Conservation (phyloP, 805 yeast genomes). For the Starmerella stellata region DNA sequence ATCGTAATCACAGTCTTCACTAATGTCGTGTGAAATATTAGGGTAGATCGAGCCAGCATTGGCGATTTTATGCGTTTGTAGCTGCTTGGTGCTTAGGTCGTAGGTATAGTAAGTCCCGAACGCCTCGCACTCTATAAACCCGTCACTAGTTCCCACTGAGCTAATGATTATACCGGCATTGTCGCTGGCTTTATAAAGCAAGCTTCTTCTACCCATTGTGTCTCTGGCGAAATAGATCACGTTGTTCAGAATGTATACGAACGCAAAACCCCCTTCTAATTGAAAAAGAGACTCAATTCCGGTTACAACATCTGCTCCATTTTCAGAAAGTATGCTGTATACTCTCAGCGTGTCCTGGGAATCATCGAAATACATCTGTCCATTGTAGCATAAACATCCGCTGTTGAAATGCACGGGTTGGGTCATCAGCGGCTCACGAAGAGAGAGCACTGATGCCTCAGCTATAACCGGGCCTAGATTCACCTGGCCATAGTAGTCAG, state of each 20-base stretch:
- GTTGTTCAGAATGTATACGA: conserved; percentile 25
- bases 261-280: conserved; percentile 73
- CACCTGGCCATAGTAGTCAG: conserved; percentile 15
- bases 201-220: conserved; percentile 59
- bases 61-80: too few species aligned
- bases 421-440: conserved; percentile 56
- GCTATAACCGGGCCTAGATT: conserved; percentile 1
- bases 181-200: conserved; percentile 29
- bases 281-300: conserved; percentile 19
- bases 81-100: conserved; percentile 1
- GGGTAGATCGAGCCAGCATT: neutral
- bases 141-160: conserved; percentile 10
- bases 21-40: neutral
- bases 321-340: neutral
- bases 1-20: neutral
- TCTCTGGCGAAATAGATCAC: conserved; percentile 68
- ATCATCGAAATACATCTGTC: conserved; percentile 69
- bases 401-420: conserved; percentile 40
- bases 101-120: conserved; percentile 11
- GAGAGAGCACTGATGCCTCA: conserved; percentile 46
- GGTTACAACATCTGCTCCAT: conserved; percentile 29
- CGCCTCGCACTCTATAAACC: conserved; percentile 15
- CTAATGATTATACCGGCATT: conserved; percentile 12
- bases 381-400: conserved; percentile 59
- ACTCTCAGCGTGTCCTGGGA: conserved; percentile 27